phyloP scores from a whole-genome alignment of 495 filamentous ascomycete species.

The Xylaria longipes region DNA sequence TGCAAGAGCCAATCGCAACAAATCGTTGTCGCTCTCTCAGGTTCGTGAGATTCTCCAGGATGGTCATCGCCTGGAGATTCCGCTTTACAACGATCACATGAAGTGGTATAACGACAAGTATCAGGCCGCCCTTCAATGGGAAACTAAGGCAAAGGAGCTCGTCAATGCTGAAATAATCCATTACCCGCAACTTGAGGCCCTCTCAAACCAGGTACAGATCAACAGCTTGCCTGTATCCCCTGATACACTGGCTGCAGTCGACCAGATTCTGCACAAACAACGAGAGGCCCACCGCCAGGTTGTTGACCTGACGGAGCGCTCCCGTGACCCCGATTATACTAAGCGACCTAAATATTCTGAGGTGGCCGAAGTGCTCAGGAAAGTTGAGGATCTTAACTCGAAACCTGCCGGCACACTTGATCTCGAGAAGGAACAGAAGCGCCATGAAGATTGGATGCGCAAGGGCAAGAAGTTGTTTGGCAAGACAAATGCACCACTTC shows the following conservation, averaged over 20 bases:
- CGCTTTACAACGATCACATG: slow-evolving; percentile 78
- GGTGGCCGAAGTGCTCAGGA: slow-evolving; percentile 86
- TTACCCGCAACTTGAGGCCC: slow-evolving; percentile 91
- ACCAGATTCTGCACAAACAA: slow-evolving; percentile 94
- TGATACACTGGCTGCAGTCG: slow-evolving; percentile 81
- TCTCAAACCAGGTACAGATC: slow-evolving; percentile 76
- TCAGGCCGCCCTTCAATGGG: slow-evolving; percentile 82
- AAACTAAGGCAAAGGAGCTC: slow-evolving; percentile 90
- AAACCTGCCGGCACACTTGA: slow-evolving; percentile 91
- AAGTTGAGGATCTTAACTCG: slow-evolving; percentile 84
- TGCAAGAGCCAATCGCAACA: slow-evolving; percentile 66
- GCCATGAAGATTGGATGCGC: slow-evolving; percentile 99
- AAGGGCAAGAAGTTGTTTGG: slow-evolving; percentile 98
- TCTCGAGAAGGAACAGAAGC: slow-evolving; percentile 91
- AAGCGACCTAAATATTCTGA: slow-evolving; percentile 90
- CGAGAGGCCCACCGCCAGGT: slow-evolving; percentile 92
- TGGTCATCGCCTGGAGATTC: slow-evolving; percentile 76
- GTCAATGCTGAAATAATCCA: slow-evolving; percentile 88
- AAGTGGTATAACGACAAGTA: slow-evolving; percentile 75
- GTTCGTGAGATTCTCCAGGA: slow-evolving; percentile 78
- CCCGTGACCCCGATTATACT: slow-evolving; percentile 72
- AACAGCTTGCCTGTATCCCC: slow-evolving; percentile 78
- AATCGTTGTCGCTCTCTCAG: slow-evolving; percentile 73
- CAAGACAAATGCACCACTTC: slow-evolving; percentile 95
- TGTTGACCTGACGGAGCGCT: slow-evolving; percentile 76